Evolutionary conservation across 441 rosid genomes (phyloP), one percentile per base, ranked within the genome.

Genomic region (Manihot esculenta): DNA sequence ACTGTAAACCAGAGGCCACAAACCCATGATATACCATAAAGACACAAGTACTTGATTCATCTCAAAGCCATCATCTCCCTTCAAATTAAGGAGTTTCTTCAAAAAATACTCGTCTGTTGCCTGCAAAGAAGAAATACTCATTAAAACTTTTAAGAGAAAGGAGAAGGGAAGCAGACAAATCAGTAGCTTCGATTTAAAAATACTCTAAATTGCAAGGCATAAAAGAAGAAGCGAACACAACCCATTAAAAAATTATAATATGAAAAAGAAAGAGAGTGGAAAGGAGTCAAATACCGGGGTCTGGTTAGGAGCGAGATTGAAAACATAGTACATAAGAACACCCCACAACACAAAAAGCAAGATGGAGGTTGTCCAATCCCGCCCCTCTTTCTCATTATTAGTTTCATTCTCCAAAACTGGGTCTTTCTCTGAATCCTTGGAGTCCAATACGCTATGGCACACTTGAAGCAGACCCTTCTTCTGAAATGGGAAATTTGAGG

Each of bases 41-140:
- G 91, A 83, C 23, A 90, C 91, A 83, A 94, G 90, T 17, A 92
- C 89, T 56, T 84, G 79, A 76, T 94, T 92, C 99, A 92, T 94
- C 74, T 68, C 64, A 83, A 89, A 94, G 64, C 96, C 99, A 80
- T 92, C 99, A 68, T 89, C 89, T 58, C 89, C 86, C 69, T 76
- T 87, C 88, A 92, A 87, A 84, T 84, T 70, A 71, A 88, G 78
- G 10, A 94, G 96, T 87, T 90, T 94, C 76, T 85, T 81, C 78
- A 94, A 60, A 77, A 90, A 94, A 76, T 94, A 90, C 84, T 82
- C 35, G 79, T 94, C 99, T 71, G 87, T 89, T 50, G 85, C 78
- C 97, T 92, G 94, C 82, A 77, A 79, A 10, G 26, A 20, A 13
- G 30, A 7, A 67, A 1, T 14, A 56, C 35, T 4, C 35, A 4